Conservation (phyloP, 495 filamentous ascomycete species). For the Delitschia confertaspora region DNA sequence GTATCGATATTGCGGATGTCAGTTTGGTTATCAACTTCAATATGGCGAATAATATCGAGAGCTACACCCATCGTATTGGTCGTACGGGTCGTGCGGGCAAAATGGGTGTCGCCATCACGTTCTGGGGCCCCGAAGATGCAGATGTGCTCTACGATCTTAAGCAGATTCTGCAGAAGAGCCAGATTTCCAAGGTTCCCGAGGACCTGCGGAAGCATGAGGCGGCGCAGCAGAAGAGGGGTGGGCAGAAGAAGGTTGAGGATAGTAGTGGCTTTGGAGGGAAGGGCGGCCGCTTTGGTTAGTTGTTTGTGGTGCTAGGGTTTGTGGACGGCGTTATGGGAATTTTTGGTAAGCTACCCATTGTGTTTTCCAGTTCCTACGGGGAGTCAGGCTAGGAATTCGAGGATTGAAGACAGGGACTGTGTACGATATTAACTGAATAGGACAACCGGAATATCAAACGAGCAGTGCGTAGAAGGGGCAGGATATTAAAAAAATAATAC, state of each 20-base stretch:
- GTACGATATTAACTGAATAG: no score
- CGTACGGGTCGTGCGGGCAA: conserved; percentile 97
- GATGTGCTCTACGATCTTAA: conserved; percentile 95
- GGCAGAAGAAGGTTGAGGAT: conserved; percentile 55
- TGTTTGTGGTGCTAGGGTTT: no score
- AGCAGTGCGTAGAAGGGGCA: no score
- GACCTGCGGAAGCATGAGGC: conserved; percentile 91
- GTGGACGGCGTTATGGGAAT: no score
- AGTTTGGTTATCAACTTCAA: conserved; percentile 97
- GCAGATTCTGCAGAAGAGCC: conserved; percentile 90
- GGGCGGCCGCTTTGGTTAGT: conserved; percentile 42
- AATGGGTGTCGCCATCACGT: conserved; percentile 93
- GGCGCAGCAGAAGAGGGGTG: conserved; percentile 64
- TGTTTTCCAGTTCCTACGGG: no score
- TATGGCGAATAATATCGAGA: conserved; percentile 90
- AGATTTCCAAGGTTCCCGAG: conserved; percentile 83
- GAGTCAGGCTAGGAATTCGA: no score
- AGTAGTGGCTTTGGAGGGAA: conserved; percentile 52
- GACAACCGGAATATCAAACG: no score
- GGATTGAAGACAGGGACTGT: no score
- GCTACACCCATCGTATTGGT: conserved; percentile 95
- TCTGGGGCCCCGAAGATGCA: conserved; percentile 83
- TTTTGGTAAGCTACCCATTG: no score
- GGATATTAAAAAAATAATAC: no score
- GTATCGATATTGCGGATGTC: conserved; percentile 97